Base-by-base conservation (phyloP, 768 basidiomycete species). In the Boletellus emodensis region DNA sequence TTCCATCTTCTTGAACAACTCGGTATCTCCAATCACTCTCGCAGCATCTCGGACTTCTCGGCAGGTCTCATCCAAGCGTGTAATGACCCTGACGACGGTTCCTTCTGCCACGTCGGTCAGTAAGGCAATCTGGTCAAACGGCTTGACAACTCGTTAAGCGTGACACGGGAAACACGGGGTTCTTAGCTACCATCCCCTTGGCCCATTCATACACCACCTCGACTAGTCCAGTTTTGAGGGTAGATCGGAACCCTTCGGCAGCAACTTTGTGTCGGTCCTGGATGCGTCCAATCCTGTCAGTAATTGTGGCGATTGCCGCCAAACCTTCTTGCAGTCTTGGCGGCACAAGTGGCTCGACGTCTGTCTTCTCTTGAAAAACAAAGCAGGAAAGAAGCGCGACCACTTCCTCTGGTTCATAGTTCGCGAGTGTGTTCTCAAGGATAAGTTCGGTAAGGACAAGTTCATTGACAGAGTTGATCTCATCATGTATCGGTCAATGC, bases 121-220 rank as follows among this genome's bases (percentile, higher is more conserved):
- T 3, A 79, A 70, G 1, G 91, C 92, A 58, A 99, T 95, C 66
- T 98, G 88, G 62, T 94, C 84, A 67, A 99, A 99, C 1, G 96
- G 91, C 95, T 99, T 58, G 32, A 54, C 45, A 39, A 11, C 12
- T 38, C 26, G 32, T 48, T n/a, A 51, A 35, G 34, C 15, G 10
- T n/a, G 30, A 13, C 32, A 42, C 44, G 38, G 9, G 1, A 26
- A 11, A 12, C 5, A 15, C 5, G 47, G 4, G 51, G 26, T 13
- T 15, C n/a, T 39, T 54, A 83, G 59, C 17, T 59, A 95, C 95
- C 94, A 95, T 97, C 47, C 96, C 96, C 67, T 88, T 92, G 0
- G 96, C 94, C 96, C 96, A 99, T 68, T 98, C 96, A 63, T 98
- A 97, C 7, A 97, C 96, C 2, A 95, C 96, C 64, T 99, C 95